Conservation (phyloP, 176 grass and related monocot species). For the Tuctoria greenei region DNA sequence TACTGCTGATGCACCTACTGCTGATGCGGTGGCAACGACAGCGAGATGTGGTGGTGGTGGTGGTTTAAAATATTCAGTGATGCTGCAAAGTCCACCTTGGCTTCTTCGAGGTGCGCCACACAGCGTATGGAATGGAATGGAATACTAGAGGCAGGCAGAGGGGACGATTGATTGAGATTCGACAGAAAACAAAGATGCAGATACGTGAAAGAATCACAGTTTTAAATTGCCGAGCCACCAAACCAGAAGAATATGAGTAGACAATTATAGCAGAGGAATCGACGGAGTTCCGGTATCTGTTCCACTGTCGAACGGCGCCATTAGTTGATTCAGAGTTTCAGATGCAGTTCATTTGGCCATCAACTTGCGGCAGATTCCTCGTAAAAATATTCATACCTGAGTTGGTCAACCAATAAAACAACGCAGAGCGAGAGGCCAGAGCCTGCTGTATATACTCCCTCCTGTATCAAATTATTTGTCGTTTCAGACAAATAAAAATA, state of each 20-base stretch:
- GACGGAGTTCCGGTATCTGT: neutral
- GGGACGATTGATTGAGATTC: constrained; percentile 17
- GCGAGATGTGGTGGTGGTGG: neutral
- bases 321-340: neutral
- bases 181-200: neutral
- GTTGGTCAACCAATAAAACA: neutral
- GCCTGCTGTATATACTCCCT: no score
- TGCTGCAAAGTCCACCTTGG: constrained; percentile 25
- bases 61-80: neutral
- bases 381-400: neutral
- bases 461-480: no score
- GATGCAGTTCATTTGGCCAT: constrained; percentile 17
- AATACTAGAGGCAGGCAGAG: neutral
- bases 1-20: neutral
- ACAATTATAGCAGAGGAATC: neutral
- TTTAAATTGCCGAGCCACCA: neutral
- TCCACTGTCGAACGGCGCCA: neutral
- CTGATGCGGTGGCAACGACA: constrained; percentile 3
- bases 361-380: neutral
- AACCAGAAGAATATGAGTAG: neutral
- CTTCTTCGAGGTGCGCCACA: neutral
- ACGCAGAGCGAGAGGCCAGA: no score
- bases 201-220: neutral
- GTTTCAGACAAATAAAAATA: no score
- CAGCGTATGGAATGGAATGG: neutral